These are phyloP conservation scores for Trichothecium sympodiale DNA, from an alignment of 2,329 filamentous ascomycete species.

Conservation along the genomic window DNA sequence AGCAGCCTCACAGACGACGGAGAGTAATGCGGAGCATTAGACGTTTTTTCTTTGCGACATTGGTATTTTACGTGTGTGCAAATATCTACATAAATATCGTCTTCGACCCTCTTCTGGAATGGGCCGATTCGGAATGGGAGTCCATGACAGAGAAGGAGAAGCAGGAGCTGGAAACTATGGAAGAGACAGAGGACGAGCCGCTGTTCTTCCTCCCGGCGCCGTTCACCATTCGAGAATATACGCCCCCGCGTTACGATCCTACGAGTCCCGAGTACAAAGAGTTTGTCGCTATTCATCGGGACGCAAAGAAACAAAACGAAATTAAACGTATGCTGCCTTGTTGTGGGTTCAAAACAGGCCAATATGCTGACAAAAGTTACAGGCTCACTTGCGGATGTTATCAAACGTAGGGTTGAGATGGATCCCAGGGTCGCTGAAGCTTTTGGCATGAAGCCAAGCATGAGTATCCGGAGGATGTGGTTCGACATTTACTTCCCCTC, in stretches of 20 bases:
- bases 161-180: conserved; percentile 25
- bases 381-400: conserved; percentile 16
- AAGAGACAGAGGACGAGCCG: conserved; percentile 30
- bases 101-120: conserved; percentile 31
- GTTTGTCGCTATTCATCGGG: conserved; percentile 47
- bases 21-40: too few relatives aligned
- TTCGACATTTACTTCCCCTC: conserved; percentile 50
- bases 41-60: conserved; percentile 14
- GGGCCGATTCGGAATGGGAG: conserved; percentile 29
- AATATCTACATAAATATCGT: conserved; percentile 34
- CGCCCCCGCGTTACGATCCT: conserved; percentile 39
- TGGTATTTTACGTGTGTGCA: conserved; percentile 26
- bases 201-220: conserved; percentile 51
- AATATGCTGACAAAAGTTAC: conserved; percentile 3
- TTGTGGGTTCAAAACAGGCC: not conserved
- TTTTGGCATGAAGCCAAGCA: conserved; percentile 6
- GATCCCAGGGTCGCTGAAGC: too few relatives aligned
- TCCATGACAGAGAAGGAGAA: conserved; percentile 32
- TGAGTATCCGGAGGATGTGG: conserved; percentile 42
- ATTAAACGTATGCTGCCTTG: conserved; percentile 31
- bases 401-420: too few relatives aligned
- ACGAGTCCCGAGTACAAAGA: conserved; percentile 53
- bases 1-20: not conserved
- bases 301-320: conserved; percentile 32
- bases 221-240: conserved; percentile 39